A percentile compares a stretch with the other conserved stretches of the same genome.
Evolutionary conservation across 805 yeast species (phyloP).

Genomic region (Kluyveromyces siamensis): DNA sequence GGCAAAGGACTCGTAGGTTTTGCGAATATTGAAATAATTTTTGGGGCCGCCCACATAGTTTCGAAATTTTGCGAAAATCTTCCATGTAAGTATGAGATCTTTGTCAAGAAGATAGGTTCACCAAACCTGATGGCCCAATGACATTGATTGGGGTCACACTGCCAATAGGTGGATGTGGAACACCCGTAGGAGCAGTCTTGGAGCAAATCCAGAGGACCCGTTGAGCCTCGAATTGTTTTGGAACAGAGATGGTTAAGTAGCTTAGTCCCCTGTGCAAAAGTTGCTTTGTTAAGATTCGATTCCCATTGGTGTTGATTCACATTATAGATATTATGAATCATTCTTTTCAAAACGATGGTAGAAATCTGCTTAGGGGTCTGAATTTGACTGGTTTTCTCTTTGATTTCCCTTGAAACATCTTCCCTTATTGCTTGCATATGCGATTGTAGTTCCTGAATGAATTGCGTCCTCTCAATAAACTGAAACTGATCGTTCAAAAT

Average conservation of each 20-base stretch:
- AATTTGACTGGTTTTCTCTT: constrained; percentile 2
- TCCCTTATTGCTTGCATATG: constrained; percentile 19
- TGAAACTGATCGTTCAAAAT: constrained; percentile 24
- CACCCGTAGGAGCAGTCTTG: constrained; percentile 12
- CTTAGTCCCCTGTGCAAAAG: constrained; percentile 30
- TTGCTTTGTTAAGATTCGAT: constrained; percentile 28
- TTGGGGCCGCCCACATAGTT: constrained; percentile 34
- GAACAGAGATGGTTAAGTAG: constrained; percentile 31
- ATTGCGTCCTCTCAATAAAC: constrained; percentile 21
- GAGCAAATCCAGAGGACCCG: constrained; percentile 20
- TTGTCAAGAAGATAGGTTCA: constrained; percentile 32
- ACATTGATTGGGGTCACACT: constrained; percentile 22
- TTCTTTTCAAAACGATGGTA: constrained; percentile 17
- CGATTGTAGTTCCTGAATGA: constrained; percentile 20
- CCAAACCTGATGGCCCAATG: constrained; percentile 31
- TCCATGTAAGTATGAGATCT: constrained; percentile 30
- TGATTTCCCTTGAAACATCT: constrained; percentile 22
- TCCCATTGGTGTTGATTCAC: constrained; percentile 27
- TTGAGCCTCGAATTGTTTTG: constrained; percentile 16
- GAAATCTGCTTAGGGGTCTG: constrained; percentile 18
- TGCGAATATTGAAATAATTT: constrained; percentile 26
- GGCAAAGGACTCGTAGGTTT: constrained; percentile 3
- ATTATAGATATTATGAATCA: constrained; percentile 25
- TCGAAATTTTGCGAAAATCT: constrained; percentile 30
- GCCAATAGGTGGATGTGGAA: constrained; percentile 26